Conservation (phyloP, 768 basidiomycete genomes). For the Tubosaeta sp. region DNA sequence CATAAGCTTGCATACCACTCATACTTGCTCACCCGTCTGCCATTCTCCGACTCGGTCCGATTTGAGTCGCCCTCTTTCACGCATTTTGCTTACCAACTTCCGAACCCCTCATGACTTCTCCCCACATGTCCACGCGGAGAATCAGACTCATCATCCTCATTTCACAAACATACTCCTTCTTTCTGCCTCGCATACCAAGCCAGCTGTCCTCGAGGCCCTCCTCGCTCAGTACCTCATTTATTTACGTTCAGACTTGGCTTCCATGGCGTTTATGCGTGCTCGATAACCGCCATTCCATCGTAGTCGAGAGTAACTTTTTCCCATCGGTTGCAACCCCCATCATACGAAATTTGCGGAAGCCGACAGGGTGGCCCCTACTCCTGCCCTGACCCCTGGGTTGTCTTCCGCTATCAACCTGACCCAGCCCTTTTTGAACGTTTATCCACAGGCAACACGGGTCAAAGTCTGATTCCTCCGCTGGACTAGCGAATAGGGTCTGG, state of each 20-base stretch:
- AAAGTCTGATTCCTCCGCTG: background rate
- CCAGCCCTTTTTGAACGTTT: conserved; percentile 5
- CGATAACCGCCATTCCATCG: conserved; percentile 13
- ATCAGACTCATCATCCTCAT: conserved; percentile 22
- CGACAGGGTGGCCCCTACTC: background rate
- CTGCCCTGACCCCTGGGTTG: conserved; percentile 18
- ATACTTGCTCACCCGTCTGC: conserved; percentile 8
- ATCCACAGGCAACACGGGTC: background rate
- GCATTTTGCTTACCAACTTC: conserved; percentile 14
- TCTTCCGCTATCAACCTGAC: conserved; percentile 1
- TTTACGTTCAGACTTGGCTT: conserved; percentile 8
- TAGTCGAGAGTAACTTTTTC: background rate
- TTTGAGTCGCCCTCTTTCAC: conserved; percentile 2
- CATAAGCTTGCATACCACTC: conserved; percentile 1
- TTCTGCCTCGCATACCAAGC: conserved; percentile 24
- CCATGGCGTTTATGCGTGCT: conserved; percentile 20
- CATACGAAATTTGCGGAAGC: background rate
- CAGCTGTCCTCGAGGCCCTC: conserved; percentile 11
- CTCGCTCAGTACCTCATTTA: conserved; percentile 13
- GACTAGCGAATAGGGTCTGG: background rate
- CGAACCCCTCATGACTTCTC: conserved; percentile 18
- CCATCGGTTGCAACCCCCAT: background rate
- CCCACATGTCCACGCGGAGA: conserved; percentile 26
- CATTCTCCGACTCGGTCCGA: conserved; percentile 2
- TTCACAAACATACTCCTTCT: conserved; percentile 18